Conservation (phyloP, 768 basidiomycete species). For the Lentinula guzmanii region DNA sequence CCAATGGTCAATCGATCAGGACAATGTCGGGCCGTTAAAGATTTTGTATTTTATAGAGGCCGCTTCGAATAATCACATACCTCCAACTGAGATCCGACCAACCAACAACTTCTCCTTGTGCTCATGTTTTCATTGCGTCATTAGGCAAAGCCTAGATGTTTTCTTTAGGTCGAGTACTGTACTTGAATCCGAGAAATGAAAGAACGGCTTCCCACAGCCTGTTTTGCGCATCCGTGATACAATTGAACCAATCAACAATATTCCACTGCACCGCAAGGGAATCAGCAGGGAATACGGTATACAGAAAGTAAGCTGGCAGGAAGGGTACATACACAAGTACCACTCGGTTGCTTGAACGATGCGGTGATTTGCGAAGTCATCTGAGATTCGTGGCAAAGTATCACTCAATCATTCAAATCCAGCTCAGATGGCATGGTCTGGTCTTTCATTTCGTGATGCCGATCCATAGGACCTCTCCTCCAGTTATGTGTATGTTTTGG, state of each 20-base stretch:
- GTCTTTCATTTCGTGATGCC: no score
- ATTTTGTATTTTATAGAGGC: slow-evolving; percentile 6
- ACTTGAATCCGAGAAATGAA: not conserved
- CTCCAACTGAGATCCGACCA: slow-evolving; percentile 6
- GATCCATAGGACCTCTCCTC: no score
- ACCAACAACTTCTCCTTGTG: not conserved
- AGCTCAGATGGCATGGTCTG: no score
- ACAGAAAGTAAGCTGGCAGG: not conserved
- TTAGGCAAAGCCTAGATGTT: slow-evolving; percentile 1
- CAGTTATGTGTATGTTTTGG: no score
- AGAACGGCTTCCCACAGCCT: not conserved
- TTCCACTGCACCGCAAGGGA: not conserved
- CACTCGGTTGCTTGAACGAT: not conserved
- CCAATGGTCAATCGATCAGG: slow-evolving; percentile 5
- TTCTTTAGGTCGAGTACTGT: not conserved
- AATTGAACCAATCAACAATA: not conserved
- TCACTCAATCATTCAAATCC: no score
- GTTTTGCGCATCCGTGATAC: not conserved
- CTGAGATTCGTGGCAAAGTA: not conserved
- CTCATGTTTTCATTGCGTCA: slow-evolving; percentile 8
- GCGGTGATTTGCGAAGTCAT: not conserved
- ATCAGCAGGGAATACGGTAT: not conserved
- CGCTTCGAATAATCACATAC: slow-evolving; percentile 4
- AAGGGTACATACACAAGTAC: not conserved
- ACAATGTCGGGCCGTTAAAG: slow-evolving; percentile 6